These are phyloP conservation scores for Erodium trifolium DNA, from an alignment of 441 rosid genomes.

Conservation along the genomic window DNA sequence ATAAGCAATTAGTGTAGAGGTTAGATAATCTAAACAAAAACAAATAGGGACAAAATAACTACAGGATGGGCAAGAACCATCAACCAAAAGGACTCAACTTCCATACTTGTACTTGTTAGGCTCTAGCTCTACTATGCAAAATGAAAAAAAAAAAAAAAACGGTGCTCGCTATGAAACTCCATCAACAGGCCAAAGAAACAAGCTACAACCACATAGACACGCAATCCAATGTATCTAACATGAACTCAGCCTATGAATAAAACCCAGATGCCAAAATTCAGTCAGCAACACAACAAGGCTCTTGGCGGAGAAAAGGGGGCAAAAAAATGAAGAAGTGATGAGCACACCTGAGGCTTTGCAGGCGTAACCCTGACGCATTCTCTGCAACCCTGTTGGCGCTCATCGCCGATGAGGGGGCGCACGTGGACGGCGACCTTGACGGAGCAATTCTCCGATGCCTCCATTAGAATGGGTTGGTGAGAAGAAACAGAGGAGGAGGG, in stretches of 20 bases:
- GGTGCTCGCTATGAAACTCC: not conserved
- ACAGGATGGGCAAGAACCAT: not conserved
- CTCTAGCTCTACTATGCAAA: not conserved
- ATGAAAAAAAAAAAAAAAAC: not conserved
- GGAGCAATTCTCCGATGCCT: slow-evolving; percentile 36
- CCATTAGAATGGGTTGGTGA: slow-evolving; percentile 17
- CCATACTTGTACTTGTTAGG: not conserved
- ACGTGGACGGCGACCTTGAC: slow-evolving; percentile 61
- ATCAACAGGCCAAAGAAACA: not conserved
- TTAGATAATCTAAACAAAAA: not conserved
- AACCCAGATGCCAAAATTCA: not conserved
- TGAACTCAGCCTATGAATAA: not conserved
- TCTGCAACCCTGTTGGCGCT: slow-evolving; percentile 48
- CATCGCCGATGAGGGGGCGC: slow-evolving; percentile 61
- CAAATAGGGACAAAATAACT: not conserved
- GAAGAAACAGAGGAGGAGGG: not conserved
- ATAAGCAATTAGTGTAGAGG: not conserved
- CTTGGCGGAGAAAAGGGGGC: not conserved
- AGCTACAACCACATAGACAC: not conserved
- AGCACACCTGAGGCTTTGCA: slow-evolving; percentile 54
- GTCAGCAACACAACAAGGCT: not conserved
- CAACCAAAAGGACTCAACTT: not conserved
- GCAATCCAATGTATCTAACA: not conserved
- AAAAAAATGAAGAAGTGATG: not conserved
- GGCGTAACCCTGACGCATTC: slow-evolving; percentile 52